Evolutionary conservation across 192 early-diverging fungal genomes (phyloP).

Genomic region (Geranomyces variabilis): DNA sequence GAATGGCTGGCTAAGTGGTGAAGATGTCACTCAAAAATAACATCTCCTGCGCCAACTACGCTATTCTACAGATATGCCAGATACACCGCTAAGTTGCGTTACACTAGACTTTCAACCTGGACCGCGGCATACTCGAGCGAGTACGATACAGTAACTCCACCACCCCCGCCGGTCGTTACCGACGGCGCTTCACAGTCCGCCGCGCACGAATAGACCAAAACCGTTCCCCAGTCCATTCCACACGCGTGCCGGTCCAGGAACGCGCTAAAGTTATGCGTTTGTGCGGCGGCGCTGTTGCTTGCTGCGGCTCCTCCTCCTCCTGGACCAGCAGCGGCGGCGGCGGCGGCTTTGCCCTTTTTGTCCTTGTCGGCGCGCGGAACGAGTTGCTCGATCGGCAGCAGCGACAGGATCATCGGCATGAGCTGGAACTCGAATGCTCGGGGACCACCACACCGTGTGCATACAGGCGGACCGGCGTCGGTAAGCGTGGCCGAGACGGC

Average conservation of each 20-base stretch:
- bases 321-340: background rate
- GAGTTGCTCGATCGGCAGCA: conserved; percentile 66
- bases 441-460: conserved; percentile 64
- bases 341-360: conserved; percentile 14
- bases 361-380: conserved; percentile 31
- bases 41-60: too few relatives aligned
- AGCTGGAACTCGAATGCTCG: conserved; percentile 90
- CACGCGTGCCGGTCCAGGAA: conserved; percentile 59
- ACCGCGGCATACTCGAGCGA: conserved; percentile 60
- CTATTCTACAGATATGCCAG: too few relatives aligned
- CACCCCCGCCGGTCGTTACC: background rate
- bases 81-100: too few relatives aligned
- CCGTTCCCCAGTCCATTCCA: conserved; percentile 90
- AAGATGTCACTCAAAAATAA: too few relatives aligned
- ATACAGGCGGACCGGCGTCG: conserved; percentile 54
- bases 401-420: conserved; percentile 82
- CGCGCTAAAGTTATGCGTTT: conserved; percentile 8
- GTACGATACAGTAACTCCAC: conserved; percentile 41
- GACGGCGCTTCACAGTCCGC: background rate
- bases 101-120: conserved; percentile 36
- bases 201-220: conserved; percentile 36
- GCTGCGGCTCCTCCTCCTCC: background rate
- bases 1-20: too few relatives aligned
- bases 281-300: background rate
- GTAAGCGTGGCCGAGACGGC: conserved; percentile 4